These are phyloP conservation scores for Trypethelium eluteriae DNA, from an alignment of 495 filamentous ascomycete genomes.

Conservation along the genomic window DNA sequence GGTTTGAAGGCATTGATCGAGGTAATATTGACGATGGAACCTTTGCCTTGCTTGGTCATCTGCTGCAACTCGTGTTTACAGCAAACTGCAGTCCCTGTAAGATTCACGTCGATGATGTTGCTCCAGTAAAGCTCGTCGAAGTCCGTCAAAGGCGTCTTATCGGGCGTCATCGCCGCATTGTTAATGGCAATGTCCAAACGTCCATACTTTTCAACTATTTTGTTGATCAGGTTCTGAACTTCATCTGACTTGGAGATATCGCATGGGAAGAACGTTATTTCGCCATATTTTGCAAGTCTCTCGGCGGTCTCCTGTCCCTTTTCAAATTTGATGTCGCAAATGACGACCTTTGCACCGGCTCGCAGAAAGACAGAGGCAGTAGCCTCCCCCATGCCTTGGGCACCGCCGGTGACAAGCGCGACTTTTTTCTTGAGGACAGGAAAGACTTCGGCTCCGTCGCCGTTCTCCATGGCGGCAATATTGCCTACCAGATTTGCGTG, in stretches of 20 bases:
- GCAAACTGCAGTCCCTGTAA: neutral
- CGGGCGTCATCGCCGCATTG: constrained; percentile 18
- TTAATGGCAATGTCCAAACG: constrained; percentile 25
- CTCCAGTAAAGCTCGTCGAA: constrained; percentile 1
- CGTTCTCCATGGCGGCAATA: neutral
- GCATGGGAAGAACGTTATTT: neutral
- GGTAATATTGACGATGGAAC: constrained; percentile 6
- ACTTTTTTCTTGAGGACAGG: neutral
- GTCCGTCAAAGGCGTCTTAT: neutral
- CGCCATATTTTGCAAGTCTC: neutral
- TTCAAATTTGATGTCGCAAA: neutral
- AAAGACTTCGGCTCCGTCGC: neutral
- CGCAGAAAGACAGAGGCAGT: constrained; percentile 2
- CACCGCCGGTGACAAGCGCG: neutral
- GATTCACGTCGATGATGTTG: neutral
- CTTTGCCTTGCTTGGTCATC: neutral
- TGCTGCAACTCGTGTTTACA: neutral
- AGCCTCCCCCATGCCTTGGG: neutral
- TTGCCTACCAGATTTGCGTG: too few species aligned
- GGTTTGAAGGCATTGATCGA: neutral
- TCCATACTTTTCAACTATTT: constrained; percentile 22
- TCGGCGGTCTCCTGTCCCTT: neutral
- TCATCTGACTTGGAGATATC: constrained; percentile 11
- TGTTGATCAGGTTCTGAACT: constrained; percentile 23
- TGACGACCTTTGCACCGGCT: neutral